Evolutionary conservation across 495 filamentous ascomycete species (phyloP).

Genomic region (Podospora australis): DNA sequence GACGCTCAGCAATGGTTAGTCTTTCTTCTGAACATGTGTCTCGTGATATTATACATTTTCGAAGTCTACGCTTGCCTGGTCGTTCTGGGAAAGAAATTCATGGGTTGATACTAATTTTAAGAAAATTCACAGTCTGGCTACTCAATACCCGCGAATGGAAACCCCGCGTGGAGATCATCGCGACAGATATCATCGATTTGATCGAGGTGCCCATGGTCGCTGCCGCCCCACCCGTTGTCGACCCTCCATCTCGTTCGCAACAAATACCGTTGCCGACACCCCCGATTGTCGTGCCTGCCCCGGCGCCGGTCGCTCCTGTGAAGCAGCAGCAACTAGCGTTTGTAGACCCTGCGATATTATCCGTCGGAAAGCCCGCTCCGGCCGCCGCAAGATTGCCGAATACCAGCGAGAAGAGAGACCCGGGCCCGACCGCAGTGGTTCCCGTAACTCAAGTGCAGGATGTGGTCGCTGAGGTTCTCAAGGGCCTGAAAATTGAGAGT

Average conservation of each 20-base stretch:
- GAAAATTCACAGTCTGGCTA: constrained; percentile 24
- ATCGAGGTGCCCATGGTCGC: constrained; percentile 23
- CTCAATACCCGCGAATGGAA: constrained; percentile 27
- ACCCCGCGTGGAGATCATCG: constrained; percentile 29
- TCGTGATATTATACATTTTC: background rate
- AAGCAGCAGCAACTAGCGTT: constrained; percentile 25
- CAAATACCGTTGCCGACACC: constrained; percentile 1
- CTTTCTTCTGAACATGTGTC: background rate
- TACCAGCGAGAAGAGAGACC: constrained; percentile 32
- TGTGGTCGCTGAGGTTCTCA: constrained; percentile 9
- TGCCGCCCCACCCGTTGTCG: constrained; percentile 6
- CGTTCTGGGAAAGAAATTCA: background rate
- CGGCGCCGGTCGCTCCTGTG: background rate
- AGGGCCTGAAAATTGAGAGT: constrained; percentile 12
- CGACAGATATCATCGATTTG: constrained; percentile 34
- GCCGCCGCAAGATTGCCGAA: no score
- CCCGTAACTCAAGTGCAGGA: background rate
- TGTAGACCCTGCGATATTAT: constrained; percentile 51
- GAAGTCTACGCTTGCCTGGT: constrained; percentile 1
- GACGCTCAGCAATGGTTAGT: constrained; percentile 70
- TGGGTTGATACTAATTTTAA: constrained; percentile 16
- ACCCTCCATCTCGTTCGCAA: background rate
- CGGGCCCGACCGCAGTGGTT: constrained; percentile 11
- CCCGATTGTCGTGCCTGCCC: constrained; percentile 1
- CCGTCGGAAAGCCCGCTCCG: constrained; percentile 31